Conservation (phyloP, 257 asterid species). For the Solanum sejunctum region DNA sequence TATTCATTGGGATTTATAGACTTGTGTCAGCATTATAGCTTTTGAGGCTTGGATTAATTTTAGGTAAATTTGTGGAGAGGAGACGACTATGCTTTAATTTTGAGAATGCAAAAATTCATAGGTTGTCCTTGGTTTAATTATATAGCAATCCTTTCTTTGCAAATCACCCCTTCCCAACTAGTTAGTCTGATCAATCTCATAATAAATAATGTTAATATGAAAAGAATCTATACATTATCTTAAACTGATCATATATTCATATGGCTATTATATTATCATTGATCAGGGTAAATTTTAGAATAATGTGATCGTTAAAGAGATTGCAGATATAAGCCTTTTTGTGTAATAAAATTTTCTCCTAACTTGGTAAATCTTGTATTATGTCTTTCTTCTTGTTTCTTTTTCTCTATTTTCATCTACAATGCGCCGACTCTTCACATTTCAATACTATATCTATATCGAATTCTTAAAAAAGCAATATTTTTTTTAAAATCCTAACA, state of each 20-base stretch:
- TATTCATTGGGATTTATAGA: neutral
- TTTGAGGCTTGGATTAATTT: neutral
- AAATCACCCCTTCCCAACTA: neutral
- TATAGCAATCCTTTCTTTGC: too few relatives aligned
- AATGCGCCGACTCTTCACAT: too few relatives aligned
- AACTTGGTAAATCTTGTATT: too few relatives aligned
- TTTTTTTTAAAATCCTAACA: too few relatives aligned
- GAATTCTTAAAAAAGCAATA: too few relatives aligned
- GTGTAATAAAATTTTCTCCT: too few relatives aligned
- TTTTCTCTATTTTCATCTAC: too few relatives aligned
- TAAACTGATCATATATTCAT: neutral
- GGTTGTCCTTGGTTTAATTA: neutral
- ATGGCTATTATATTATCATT: too few relatives aligned
- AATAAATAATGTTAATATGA: too few relatives aligned
- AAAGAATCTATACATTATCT: neutral
- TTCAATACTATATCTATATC: too few relatives aligned
- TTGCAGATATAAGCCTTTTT: too few relatives aligned
- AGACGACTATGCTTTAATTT: neutral
- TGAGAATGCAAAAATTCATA: neutral
- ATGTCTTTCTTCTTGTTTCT: too few relatives aligned
- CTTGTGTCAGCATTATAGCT: neutral
- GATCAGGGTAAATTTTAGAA: neutral
- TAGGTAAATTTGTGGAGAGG: neutral
- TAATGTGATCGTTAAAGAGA: neutral
- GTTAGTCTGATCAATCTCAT: neutral